A percentile compares a stretch with the other conserved stretches of the same genome.
Conservation (phyloP, 257 asterid species). For the Fraxinus pennsylvanica region DNA sequence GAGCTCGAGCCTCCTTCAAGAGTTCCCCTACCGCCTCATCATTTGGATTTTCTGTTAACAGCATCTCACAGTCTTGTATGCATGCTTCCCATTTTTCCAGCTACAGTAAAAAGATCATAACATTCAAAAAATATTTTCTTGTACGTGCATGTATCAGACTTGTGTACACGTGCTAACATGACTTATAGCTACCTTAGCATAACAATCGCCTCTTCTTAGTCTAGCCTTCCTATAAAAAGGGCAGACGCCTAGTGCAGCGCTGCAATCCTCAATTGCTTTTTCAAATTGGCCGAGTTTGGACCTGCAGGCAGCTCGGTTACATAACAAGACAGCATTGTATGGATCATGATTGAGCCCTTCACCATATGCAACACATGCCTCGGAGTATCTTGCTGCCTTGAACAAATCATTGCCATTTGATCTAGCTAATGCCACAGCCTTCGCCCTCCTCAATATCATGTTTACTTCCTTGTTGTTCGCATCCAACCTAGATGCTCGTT, state of each 20-base stretch:
- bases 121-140: not conserved
- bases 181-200: slow-evolving; percentile 48
- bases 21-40: slow-evolving; percentile 49
- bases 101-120: slow-evolving; percentile 25
- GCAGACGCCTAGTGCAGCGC: slow-evolving; percentile 52
- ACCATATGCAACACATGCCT: slow-evolving; percentile 64
- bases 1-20: slow-evolving; percentile 47
- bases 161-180: not conserved
- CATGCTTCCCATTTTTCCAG: slow-evolving; percentile 70
- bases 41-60: slow-evolving; percentile 51
- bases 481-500: slow-evolving; percentile 61
- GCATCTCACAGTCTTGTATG: slow-evolving; percentile 55
- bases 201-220: slow-evolving; percentile 69
- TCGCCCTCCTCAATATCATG: slow-evolving; percentile 43
- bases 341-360: slow-evolving; percentile 75
- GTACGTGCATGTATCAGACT: not conserved
- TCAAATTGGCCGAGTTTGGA: slow-evolving; percentile 63
- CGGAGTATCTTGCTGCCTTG: slow-evolving; percentile 48
- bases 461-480: slow-evolving; percentile 62
- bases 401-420: slow-evolving; percentile 66
- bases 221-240: slow-evolving; percentile 69
- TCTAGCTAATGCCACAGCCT: slow-evolving; percentile 59
- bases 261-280: slow-evolving; percentile 71
- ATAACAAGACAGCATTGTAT: slow-evolving; percentile 53
- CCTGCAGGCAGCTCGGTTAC: slow-evolving; percentile 75